phyloP scores from a whole-genome alignment of 2,329 filamentous ascomycete genomes.

The Sordariomycetes sp. region DNA sequence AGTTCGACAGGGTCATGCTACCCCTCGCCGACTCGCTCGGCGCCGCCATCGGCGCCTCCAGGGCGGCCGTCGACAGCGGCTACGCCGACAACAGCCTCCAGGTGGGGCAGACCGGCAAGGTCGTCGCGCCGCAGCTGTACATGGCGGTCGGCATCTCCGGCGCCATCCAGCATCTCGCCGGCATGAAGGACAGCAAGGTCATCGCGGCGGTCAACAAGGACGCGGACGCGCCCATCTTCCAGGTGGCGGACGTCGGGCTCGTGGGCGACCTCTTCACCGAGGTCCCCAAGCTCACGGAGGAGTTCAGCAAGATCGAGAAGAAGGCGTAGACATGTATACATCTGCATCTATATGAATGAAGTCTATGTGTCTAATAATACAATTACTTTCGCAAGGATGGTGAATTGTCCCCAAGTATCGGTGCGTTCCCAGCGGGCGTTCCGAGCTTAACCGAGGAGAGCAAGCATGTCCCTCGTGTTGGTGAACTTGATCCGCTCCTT shows the following conservation, averaged over 20 bases:
- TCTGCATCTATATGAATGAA: conserved; percentile 6
- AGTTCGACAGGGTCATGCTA: conserved; percentile 87
- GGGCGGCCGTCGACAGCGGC: conserved; percentile 91
- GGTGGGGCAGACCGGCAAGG: conserved; percentile 97
- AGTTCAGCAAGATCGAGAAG: conserved; percentile 54
- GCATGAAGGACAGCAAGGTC: conserved; percentile 99
- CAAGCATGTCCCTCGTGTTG: conserved; percentile 45
- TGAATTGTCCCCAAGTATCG: background rate
- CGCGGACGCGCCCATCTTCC: conserved; percentile 92
- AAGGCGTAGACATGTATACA: conserved; percentile 9
- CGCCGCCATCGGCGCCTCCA: conserved; percentile 89
- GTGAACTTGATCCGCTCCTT: conserved; percentile 71
- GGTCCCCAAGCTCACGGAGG: conserved; percentile 92
- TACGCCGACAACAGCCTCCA: conserved; percentile 98
- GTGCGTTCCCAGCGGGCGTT: background rate
- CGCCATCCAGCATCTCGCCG: conserved; percentile 94
- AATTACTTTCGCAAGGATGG: conserved; percentile 1
- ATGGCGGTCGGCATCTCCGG: conserved; percentile 93
- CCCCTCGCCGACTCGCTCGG: conserved; percentile 87
- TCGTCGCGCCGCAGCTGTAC: conserved; percentile 92
- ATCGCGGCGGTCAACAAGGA: conserved; percentile 99
- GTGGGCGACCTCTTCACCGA: conserved; percentile 94
- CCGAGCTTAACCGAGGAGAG: conserved; percentile 28
- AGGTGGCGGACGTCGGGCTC: conserved; percentile 90
- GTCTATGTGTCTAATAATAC: conserved; percentile 10